Base-by-base conservation (phyloP, 306 rosid genomes). In the Alnus rubra region DNA sequence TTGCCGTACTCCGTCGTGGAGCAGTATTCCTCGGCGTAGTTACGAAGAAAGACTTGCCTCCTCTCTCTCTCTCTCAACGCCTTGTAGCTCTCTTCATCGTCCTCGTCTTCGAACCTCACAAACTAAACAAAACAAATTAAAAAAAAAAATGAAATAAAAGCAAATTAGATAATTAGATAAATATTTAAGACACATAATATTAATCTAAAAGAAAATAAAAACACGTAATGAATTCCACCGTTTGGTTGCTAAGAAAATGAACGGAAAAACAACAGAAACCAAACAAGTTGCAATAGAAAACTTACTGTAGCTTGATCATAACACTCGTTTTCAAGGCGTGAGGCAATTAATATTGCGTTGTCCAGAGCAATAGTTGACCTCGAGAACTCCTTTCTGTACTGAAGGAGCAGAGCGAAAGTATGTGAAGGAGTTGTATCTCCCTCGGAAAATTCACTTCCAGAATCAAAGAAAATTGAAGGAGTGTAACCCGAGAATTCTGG, bases 401-500 rank as follows among this genome's bases (percentile, higher is more conserved):
- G 91, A 69, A 85, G 44, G 70, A 92, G 88, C 79, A 87, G 44
- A 13, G 85, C 55, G 73, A 82, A 88, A 63, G 91, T 90, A n/a
- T 80, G 93, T 4, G 99, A 92, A 76, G 87, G 85, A 74, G 88
- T 81, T 86, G 85, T 82, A 47, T 79, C 97, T n/a, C 79, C 89
- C 50, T 90, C 87, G 1, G 98, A 91, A 87, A 95, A 95, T 52
- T 95, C 92, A 74, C 97, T 92, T 75, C 97, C 94, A 12, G 99
- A 90, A 82, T 95, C 96, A 12, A 76, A 18, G 77, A 85, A 90
- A 52, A 83, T 77, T 2, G 98, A 88, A 18, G 90, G 88, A 71
- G 87, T 67, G 79, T 68, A 91, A 80, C 93, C 98, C 1, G 92
- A 89, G 79, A 80, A 50, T 50, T 88, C 88, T 14, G 77, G 50